Evolutionary conservation across 2,329 filamentous ascomycete genomes (phyloP).

Genomic region (Exophiala bonariae): DNA sequence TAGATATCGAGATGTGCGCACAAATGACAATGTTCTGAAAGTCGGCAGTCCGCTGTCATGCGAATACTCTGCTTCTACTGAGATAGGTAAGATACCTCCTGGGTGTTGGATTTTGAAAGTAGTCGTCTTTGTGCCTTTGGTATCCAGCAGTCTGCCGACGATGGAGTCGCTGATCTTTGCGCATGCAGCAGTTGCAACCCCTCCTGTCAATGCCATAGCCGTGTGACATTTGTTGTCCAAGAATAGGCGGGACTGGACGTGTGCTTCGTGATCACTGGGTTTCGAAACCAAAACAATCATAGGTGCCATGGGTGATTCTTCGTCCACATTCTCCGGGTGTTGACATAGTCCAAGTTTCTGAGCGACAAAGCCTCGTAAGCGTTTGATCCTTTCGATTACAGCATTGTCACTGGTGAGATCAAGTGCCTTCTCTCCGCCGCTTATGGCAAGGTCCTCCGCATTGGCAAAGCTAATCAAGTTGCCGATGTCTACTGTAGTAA

Average conservation of each 20-base stretch:
- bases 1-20: slow-evolving; percentile 16
- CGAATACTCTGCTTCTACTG: neutral
- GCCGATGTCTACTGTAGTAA: slow-evolving; percentile 22
- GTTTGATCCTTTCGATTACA: slow-evolving; percentile 12
- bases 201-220: slow-evolving; percentile 22
- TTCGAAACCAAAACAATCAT: slow-evolving; percentile 4
- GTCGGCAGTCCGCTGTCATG: slow-evolving; percentile 3
- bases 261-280: slow-evolving; percentile 6
- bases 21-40: slow-evolving; percentile 17
- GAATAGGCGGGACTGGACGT: slow-evolving; percentile 18
- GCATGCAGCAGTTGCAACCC: slow-evolving; percentile 18
- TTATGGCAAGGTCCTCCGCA: slow-evolving; percentile 18
- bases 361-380: slow-evolving; percentile 19
- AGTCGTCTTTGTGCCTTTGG: neutral
- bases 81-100: slow-evolving; percentile 5
- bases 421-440: slow-evolving; percentile 12
- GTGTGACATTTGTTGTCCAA: slow-evolving; percentile 24
- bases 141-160: slow-evolving; percentile 7
- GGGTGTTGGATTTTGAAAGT: slow-evolving; percentile 16
- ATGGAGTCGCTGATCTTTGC: slow-evolving; percentile 16
- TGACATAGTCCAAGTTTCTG: slow-evolving; percentile 14
- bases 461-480: slow-evolving; percentile 21
- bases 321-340: slow-evolving; percentile 17
- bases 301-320: slow-evolving; percentile 10
- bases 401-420: slow-evolving; percentile 9